Percentiles rank a stretch among this genome's conserved stretches.
Conservation (phyloP, 163 green algal genomes). For the Smithsoniella earleae region DNA sequence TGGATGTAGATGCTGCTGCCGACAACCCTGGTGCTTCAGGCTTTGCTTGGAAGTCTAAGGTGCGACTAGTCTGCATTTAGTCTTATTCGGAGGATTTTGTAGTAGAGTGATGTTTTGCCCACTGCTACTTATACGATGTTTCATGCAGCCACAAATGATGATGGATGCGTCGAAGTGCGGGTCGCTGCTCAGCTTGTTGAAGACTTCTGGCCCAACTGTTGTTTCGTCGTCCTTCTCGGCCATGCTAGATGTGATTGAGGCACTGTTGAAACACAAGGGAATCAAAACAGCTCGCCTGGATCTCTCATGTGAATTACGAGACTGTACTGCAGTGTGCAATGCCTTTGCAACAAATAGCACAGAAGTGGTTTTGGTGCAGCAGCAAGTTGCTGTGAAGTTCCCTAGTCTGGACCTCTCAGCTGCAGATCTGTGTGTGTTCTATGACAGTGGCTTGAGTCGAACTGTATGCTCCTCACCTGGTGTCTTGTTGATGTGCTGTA, state of each 20-base stretch:
- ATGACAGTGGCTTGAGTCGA: conserved; percentile 23
- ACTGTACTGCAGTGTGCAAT: not conserved
- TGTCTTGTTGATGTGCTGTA: not conserved
- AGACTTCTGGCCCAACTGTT: not conserved
- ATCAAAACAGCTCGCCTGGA: not conserved
- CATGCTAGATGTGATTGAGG: not conserved
- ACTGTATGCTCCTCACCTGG: not conserved
- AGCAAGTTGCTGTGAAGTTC: conserved; percentile 8
- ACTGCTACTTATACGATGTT: no score
- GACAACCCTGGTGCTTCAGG: no score
- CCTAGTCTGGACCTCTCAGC: not conserved
- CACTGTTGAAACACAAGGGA: not conserved
- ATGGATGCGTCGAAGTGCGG: conserved; percentile 8
- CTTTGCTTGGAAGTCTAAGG: no score
- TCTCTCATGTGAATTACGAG: not conserved
- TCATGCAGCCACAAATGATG: not conserved
- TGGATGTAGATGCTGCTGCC: no score
- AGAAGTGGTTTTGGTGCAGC: conserved; percentile 16
- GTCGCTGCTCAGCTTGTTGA: conserved; percentile 13
- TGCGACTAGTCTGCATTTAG: no score
- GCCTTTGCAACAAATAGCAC: not conserved
- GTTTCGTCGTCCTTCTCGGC: conserved; percentile 13
- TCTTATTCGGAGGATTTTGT: no score
- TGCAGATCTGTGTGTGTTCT: conserved; percentile 21
- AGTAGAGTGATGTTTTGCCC: no score